Conservation (phyloP, 139 green algal genomes). For the Volvox reticuliferus region DNA sequence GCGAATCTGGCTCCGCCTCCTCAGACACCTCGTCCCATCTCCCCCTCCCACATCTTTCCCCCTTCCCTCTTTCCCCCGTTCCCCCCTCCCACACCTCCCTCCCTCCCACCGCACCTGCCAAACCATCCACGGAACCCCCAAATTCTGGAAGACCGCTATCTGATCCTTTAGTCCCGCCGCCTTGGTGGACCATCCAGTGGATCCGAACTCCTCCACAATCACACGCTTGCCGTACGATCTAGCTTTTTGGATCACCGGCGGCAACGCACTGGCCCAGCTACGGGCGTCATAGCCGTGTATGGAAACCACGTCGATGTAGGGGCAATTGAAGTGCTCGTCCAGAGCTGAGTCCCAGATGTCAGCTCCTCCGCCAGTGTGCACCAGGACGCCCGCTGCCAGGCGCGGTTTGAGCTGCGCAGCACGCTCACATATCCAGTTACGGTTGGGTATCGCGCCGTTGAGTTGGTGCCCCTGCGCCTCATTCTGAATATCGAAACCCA, state of each 20-base stretch:
- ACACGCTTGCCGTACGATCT: background rate
- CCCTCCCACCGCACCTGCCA: background rate
- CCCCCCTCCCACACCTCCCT: background rate
- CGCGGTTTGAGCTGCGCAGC: background rate
- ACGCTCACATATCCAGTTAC: background rate
- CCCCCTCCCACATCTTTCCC: background rate
- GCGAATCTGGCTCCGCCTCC: background rate
- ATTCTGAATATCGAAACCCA: slow-evolving; percentile 1
- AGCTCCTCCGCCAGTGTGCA: background rate
- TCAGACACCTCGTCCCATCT: no score
- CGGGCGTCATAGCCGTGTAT: background rate
- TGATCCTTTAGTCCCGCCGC: background rate
- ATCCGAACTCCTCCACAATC: slow-evolving; percentile 4
- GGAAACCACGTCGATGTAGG: slow-evolving; percentile 8
- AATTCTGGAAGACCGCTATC: background rate
- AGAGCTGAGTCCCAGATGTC: background rate
- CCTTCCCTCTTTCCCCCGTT: background rate
- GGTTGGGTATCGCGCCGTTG: background rate
- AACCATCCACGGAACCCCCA: background rate
- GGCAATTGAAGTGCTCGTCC: background rate
- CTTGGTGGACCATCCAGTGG: background rate
- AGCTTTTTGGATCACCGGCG: background rate
- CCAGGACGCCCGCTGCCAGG: background rate
- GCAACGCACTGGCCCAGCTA: background rate
- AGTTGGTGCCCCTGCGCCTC: background rate